These are phyloP conservation scores for Botryotinia convoluta DNA, from an alignment of 2,329 filamentous ascomycete genomes.

Conservation along the genomic window DNA sequence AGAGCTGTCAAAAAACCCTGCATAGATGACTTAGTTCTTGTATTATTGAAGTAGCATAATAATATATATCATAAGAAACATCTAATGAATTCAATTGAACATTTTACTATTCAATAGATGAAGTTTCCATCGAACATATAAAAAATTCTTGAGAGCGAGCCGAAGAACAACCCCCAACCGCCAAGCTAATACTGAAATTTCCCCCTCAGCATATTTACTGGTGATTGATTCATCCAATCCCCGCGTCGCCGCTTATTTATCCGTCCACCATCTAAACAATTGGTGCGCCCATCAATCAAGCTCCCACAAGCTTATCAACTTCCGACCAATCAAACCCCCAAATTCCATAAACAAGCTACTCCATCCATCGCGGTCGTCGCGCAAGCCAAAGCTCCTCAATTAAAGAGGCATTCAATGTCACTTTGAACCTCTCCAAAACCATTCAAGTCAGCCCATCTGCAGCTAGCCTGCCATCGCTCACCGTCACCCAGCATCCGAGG, in stretches of 20 bases:
- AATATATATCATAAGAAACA: background rate
- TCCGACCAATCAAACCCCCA: conserved; percentile 8
- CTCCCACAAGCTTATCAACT: conserved; percentile 12
- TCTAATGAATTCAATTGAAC: background rate
- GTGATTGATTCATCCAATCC: background rate
- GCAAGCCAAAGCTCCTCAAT: conserved; percentile 14
- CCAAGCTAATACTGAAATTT: background rate
- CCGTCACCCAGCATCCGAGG: background rate
- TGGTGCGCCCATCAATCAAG: conserved; percentile 3
- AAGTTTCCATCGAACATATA: background rate
- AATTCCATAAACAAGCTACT: conserved; percentile 19
- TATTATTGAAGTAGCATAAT: background rate
- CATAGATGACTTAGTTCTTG: conserved; percentile 2
- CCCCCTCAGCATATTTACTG: background rate
- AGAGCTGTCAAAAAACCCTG: conserved; percentile 1
- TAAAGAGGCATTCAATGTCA: conserved; percentile 6
- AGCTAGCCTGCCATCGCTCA: conserved; percentile 5
- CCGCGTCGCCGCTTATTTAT: conserved; percentile 11
- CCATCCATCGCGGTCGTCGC: conserved; percentile 17
- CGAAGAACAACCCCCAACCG: background rate
- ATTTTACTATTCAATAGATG: background rate
- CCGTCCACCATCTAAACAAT: background rate
- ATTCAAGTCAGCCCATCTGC: background rate
- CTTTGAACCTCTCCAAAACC: background rate
- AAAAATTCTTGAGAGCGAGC: background rate